Evolutionary conservation across 345 rosid species (phyloP), one percentile per base, ranked within the genome.

Genomic region (Combretum micranthum): DNA sequence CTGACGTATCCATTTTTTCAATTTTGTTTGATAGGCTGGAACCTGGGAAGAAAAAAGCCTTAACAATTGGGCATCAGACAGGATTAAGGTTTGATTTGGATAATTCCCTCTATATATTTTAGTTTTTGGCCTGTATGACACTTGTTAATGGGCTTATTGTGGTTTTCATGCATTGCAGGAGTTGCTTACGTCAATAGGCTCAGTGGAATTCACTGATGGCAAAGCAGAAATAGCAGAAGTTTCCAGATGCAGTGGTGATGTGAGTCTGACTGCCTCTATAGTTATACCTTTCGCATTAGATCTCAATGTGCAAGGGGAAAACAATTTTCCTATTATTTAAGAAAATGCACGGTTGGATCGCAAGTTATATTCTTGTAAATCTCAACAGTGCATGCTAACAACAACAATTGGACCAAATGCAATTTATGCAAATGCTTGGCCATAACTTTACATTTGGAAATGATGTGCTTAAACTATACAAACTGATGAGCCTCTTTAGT

Each of bases 41-140:
- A 92, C 98, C 53, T 92, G 98, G 98, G 98, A 92, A 73, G 96
- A 92, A 68, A 92, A 88, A 57, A 84, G 58, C 68, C 86, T 92
- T 56, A 88, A 83, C n/a, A 77, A 74, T 52, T 88, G 97, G 98
- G 95, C 98, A 23, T 72, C 63, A 39, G 77, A 83, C 0, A 80
- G 98, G 72, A 75, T 91, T 50, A 83, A 83, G 96, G 98, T 85
- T 48, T 53, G 63, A 64, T 64, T 39, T 15, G 11, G 47, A 6
- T 37, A 15, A 20, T 25, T 17, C n/a, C n/a, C 18, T 22, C 55
- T 9, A 20, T 7, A 25, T 37, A 32, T 32, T 32, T 1, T 11
- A 32, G 39, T 32, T 32, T 32, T 11, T 32, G 39, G 39, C 9
- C 39, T 7, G 39, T 32, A 32, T 1, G 9, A 32, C 9, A 7